A percentile compares a stretch with the other conserved stretches of the same genome.
Conservation (phyloP, 345 rosid species). For the Excoecaria cochinchinensis region DNA sequence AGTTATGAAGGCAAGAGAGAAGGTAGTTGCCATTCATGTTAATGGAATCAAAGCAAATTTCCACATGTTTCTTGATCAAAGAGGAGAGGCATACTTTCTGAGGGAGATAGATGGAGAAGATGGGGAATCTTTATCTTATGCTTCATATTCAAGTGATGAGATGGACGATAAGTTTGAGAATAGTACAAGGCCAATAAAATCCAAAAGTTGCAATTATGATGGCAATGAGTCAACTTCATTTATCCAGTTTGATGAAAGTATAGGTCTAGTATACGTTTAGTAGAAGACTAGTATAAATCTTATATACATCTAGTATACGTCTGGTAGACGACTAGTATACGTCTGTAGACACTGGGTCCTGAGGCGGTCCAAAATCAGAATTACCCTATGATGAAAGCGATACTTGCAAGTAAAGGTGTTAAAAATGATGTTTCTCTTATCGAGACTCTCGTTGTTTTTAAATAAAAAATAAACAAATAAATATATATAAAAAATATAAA, state of each 20-base stretch:
- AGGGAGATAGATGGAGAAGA: slow-evolving; percentile 53
- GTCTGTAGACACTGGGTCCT: too few relatives aligned
- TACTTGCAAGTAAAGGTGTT: too few relatives aligned
- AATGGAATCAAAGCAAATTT: slow-evolving; percentile 69
- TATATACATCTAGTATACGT: too few relatives aligned
- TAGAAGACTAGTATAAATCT: too few relatives aligned
- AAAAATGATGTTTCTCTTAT: too few relatives aligned
- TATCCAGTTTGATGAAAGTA: slow-evolving; percentile 26
- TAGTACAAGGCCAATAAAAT: slow-evolving; percentile 40
- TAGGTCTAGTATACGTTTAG: too few relatives aligned
- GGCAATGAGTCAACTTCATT: slow-evolving; percentile 23
- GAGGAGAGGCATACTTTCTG: slow-evolving; percentile 92
- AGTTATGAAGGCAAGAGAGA: slow-evolving; percentile 68
- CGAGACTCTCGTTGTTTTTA: too few relatives aligned
- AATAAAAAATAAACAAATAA: too few relatives aligned
- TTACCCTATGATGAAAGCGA: too few relatives aligned
- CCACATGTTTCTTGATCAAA: slow-evolving; percentile 79
- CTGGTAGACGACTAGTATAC: too few relatives aligned
- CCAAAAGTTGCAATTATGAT: slow-evolving; percentile 51
- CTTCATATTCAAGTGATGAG: slow-evolving; percentile 61
- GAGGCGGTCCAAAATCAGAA: too few relatives aligned
- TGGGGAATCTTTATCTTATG: slow-evolving; percentile 41
- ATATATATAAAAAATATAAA: too few relatives aligned
- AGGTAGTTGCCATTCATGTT: slow-evolving; percentile 59
- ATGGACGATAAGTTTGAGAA: slow-evolving; percentile 36